Evolutionary conservation across 306 rosid species (phyloP).

Genomic region (Quercus engelmannii): DNA sequence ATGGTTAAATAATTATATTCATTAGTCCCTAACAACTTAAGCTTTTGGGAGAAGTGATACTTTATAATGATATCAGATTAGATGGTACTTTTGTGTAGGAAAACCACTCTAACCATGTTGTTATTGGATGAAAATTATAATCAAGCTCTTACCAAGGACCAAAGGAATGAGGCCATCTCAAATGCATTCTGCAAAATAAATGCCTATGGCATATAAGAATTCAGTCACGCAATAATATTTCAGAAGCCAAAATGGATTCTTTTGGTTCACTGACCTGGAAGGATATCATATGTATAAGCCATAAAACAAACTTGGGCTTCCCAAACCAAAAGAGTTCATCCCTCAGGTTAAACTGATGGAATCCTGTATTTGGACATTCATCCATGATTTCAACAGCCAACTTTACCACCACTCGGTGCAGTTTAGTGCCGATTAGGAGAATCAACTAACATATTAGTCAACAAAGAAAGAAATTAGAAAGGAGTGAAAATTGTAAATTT

Average conservation of each 20-base stretch:
- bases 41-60: no score
- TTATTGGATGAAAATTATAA: no score
- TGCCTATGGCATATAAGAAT: background rate
- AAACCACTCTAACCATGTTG: background rate
- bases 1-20: no score
- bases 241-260: constrained; percentile 1
- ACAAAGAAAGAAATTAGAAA: background rate
- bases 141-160: constrained; percentile 82
- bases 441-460: constrained; percentile 50
- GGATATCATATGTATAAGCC: constrained; percentile 71
- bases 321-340: constrained; percentile 95
- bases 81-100: background rate
- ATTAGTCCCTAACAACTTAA: no score
- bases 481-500: constrained; percentile 7
- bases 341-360: constrained; percentile 51
- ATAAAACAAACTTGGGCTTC: constrained; percentile 71
- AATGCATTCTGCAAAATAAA: constrained; percentile 76
- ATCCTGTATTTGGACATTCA: constrained; percentile 30
- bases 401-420: constrained; percentile 82
- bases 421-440: constrained; percentile 76
- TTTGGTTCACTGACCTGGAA: constrained; percentile 54
- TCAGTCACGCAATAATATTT: background rate
- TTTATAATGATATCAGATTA: no score
- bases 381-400: constrained; percentile 81
- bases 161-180: constrained; percentile 87